Conservation (phyloP, 805 yeast species). For the Wickerhamiella qilinensis region DNA sequence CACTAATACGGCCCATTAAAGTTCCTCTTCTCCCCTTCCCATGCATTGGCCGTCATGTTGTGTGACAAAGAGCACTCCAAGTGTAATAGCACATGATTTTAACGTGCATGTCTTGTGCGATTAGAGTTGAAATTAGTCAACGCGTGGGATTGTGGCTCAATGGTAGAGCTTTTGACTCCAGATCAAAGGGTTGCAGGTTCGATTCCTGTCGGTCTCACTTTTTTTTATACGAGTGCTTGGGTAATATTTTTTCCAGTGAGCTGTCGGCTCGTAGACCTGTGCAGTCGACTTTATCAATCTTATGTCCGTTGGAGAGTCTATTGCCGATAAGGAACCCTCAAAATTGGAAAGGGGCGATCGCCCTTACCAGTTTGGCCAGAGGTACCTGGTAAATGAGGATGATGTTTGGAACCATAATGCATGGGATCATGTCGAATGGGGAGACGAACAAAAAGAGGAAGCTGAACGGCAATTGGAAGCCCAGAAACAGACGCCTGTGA, state of each 20-base stretch:
- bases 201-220: constrained; percentile 7
- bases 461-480: constrained; percentile 59
- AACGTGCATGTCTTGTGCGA: too few relatives aligned
- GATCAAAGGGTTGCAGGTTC: constrained; percentile 9
- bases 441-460: constrained; percentile 63
- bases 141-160: constrained; percentile 6
- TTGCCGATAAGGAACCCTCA: constrained; percentile 9
- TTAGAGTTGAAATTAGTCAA: neutral
- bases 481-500: constrained; percentile 74
- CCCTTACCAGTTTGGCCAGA: constrained; percentile 86
- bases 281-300: too few relatives aligned
- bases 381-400: constrained; percentile 54
- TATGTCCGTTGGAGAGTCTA: too few relatives aligned
- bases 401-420: constrained; percentile 84
- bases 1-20: too few relatives aligned
- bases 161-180: constrained; percentile 9
- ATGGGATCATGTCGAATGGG: constrained; percentile 97
- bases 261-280: too few relatives aligned
- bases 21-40: too few relatives aligned
- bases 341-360: constrained; percentile 48
- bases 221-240: too few relatives aligned
- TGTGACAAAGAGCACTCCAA: too few relatives aligned
- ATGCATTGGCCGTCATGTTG: too few relatives aligned
- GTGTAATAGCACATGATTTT: too few relatives aligned
- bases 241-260: too few relatives aligned